Evolutionary conservation across 1,139 yeast genomes (phyloP).

Genomic region (Debaryomyces subglobosus): DNA sequence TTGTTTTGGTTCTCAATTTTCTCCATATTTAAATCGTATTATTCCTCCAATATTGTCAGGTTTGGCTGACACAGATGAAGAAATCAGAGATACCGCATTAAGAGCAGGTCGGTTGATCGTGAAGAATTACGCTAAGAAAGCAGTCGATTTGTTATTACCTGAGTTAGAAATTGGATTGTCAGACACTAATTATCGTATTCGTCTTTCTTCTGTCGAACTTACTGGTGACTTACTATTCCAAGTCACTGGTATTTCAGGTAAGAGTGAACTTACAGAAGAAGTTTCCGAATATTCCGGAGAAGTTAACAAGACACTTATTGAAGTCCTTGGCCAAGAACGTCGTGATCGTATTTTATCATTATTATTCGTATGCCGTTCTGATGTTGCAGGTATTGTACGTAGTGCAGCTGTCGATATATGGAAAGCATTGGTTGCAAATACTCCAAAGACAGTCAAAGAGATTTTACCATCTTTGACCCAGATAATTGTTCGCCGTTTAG

Average conservation of each 20-base stretch:
- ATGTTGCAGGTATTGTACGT: conserved; percentile 84
- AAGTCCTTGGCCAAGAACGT: conserved; percentile 82
- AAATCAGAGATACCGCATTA: conserved; percentile 84
- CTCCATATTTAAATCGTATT: conserved; percentile 83
- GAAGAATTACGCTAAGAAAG: conserved; percentile 87
- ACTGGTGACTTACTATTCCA: conserved; percentile 97
- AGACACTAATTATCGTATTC: conserved; percentile 81
- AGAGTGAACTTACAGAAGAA: conserved; percentile 67
- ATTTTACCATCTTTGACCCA: conserved; percentile 82
- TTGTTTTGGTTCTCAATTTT: conserved; percentile 89
- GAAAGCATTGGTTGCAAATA: conserved; percentile 95
- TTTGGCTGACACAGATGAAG: conserved; percentile 86
- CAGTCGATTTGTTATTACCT: conserved; percentile 90
- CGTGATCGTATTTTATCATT: conserved; percentile 85
- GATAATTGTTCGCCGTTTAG: conserved; percentile 79
- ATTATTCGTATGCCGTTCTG: conserved; percentile 91
- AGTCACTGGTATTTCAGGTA: conserved; percentile 85
- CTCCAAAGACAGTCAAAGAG: conserved; percentile 95
- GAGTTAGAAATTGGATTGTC: conserved; percentile 90
- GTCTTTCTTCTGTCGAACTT: conserved; percentile 91
- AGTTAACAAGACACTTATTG: conserved; percentile 69
- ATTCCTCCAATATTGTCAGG: conserved; percentile 92
- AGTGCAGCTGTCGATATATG: conserved; percentile 93
- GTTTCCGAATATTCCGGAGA: conserved; percentile 59
- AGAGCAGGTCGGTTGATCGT: conserved; percentile 94